Evolutionary conservation across 2,329 filamentous ascomycete species (phyloP).

Genomic region (Aurifilum marmelostoma): DNA sequence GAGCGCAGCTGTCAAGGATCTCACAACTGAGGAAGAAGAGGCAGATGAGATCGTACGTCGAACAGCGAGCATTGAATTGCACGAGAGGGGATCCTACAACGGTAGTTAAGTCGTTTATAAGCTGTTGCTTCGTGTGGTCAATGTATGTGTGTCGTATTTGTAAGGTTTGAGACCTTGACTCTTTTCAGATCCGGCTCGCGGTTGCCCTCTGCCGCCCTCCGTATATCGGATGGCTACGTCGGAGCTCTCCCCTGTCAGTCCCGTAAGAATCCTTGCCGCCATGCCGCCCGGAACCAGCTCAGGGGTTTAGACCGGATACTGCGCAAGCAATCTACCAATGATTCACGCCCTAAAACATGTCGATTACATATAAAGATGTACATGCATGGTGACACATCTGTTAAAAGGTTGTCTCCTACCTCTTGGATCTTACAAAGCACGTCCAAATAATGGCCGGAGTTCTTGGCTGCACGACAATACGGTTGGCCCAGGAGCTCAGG

Average conservation of each 20-base stretch:
- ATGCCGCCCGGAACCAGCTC: neutral
- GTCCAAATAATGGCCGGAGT: neutral
- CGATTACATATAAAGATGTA: neutral
- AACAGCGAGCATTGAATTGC: conserved; percentile 24
- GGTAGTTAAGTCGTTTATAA: neutral
- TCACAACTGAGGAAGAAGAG: conserved; percentile 24
- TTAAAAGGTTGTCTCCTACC: neutral
- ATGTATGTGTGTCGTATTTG: neutral
- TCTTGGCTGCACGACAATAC: neutral
- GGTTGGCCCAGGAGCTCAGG: neutral
- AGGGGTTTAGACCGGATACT: neutral
- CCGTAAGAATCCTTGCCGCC: neutral
- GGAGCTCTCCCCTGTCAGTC: conserved; percentile 12
- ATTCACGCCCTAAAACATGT: neutral
- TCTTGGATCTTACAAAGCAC: neutral
- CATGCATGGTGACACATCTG: neutral
- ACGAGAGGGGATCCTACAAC: neutral
- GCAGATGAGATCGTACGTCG: conserved; percentile 10
- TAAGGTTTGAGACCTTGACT: neutral
- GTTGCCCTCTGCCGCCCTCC: conserved; percentile 15
- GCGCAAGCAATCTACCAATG: neutral
- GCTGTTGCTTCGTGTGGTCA: neutral
- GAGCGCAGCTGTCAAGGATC: conserved; percentile 25
- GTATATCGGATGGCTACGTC: conserved; percentile 17
- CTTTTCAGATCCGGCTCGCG: neutral